These are phyloP conservation scores for Euphorbia corollata DNA, from an alignment of 441 rosid species.

Conservation along the genomic window DNA sequence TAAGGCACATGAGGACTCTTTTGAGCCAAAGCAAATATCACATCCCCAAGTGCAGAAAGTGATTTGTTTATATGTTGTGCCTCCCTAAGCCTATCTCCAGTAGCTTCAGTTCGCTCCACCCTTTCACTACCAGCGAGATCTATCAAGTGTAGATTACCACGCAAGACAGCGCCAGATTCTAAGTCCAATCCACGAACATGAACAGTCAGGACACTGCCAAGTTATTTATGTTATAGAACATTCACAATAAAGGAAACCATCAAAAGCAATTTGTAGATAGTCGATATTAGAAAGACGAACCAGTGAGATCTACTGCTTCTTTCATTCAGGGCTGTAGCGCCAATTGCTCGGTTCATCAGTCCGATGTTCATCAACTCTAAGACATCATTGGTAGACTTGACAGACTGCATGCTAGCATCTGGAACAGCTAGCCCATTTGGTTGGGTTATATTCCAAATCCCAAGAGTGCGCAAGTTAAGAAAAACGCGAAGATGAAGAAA, in stretches of 20 bases:
- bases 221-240: conserved; percentile 2
- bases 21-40: conserved; percentile 33
- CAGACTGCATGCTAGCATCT: conserved; percentile 32
- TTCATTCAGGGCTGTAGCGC: conserved; percentile 31
- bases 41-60: conserved; percentile 33
- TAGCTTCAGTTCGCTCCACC: conserved; percentile 33
- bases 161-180: conserved; percentile 25
- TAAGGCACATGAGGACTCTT: conserved; percentile 32
- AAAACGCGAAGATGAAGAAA: not conserved
- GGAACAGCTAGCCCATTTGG: conserved; percentile 38
- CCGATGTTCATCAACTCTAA: conserved; percentile 30
- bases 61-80: conserved; percentile 37
- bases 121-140: conserved; percentile 38
- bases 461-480: conserved; percentile 36
- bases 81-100: conserved; percentile 34
- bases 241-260: not conserved
- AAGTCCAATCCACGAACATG: conserved; percentile 30
- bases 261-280: not conserved
- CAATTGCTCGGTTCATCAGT: conserved; percentile 28
- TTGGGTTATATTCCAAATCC: conserved; percentile 36
- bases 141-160: conserved; percentile 31
- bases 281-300: conserved; percentile 16
- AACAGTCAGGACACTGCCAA: conserved; percentile 31
- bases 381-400: conserved; percentile 29
- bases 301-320: conserved; percentile 39